Percentiles rank a stretch among this genome's conserved stretches.
These are phyloP conservation scores for Plasmodium vivax DNA, from an alignment of 169 alveolate species.

Conservation along the genomic window DNA sequence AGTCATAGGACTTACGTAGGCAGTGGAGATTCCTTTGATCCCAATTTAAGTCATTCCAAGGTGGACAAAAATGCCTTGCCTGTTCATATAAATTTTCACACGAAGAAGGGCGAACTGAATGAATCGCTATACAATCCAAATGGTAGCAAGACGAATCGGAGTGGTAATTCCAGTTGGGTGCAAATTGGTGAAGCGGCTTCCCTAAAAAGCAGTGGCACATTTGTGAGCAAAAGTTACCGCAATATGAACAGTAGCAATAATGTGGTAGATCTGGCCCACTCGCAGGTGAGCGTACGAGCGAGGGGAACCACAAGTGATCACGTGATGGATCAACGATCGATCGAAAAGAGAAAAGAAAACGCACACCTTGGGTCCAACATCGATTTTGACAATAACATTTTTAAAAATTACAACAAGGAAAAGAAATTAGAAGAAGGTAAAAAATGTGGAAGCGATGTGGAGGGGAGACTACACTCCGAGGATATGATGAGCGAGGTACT, in stretches of 20 bases:
- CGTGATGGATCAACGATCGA: background rate
- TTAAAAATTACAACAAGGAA: slow-evolving; percentile 30
- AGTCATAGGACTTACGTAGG: slow-evolving; percentile 1
- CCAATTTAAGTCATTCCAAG: slow-evolving; percentile 2
- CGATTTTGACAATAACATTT: slow-evolving; percentile 42
- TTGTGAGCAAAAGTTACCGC: background rate
- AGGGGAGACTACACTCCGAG: background rate
- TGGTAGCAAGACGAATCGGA: background rate
- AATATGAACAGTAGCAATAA: background rate
- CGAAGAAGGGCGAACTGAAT: background rate
- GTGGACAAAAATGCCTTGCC: background rate
- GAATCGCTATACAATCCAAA: background rate
- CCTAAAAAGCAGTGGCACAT: background rate
- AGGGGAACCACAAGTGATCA: background rate
- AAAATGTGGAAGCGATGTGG: background rate
- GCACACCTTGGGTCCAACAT: background rate
- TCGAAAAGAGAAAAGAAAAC: background rate
- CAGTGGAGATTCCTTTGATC: slow-evolving; percentile 14
- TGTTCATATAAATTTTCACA: background rate
- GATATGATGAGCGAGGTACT: background rate
- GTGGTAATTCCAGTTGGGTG: background rate
- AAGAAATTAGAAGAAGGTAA: background rate
- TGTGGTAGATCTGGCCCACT: background rate
- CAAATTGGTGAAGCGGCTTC: background rate
- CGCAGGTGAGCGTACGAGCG: background rate